These are phyloP conservation scores for Podospora tetraspora DNA, from an alignment of 495 filamentous ascomycete species.

Conservation along the genomic window DNA sequence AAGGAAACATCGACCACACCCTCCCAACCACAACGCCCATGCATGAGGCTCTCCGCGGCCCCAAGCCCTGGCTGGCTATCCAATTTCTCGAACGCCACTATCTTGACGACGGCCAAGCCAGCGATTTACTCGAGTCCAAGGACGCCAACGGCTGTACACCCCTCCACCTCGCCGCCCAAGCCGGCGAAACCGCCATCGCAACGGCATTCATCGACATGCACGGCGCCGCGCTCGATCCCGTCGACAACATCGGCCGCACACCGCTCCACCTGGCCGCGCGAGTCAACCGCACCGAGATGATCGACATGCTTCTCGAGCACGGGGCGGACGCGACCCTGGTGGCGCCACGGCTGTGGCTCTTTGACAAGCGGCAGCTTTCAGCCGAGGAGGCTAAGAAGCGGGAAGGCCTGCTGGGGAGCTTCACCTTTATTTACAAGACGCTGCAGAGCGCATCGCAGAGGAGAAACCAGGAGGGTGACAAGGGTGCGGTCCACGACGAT, in stretches of 20 bases:
- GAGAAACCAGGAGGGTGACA: not conserved
- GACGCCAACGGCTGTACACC: conserved; percentile 6
- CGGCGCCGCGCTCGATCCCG: conserved; percentile 1
- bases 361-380: not conserved
- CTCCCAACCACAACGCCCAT: conserved; percentile 1
- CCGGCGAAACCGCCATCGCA: conserved; percentile 11
- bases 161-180: conserved; percentile 13
- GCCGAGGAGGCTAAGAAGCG: not conserved
- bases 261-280: conserved; percentile 15
- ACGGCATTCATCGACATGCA: conserved; percentile 1
- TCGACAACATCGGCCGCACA: conserved; percentile 6
- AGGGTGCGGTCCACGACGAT: not conserved
- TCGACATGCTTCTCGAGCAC: conserved; percentile 10
- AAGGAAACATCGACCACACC: conserved; percentile 2
- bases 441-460: conserved; percentile 1
- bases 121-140: conserved; percentile 4
- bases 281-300: conserved; percentile 3
- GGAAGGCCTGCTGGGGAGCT: not conserved
- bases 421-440: not conserved
- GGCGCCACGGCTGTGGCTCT: not conserved
- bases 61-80: conserved; percentile 5
- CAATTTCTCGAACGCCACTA: not conserved
- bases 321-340: conserved; percentile 9
- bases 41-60: conserved; percentile 12
- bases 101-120: not conserved